Evolutionary conservation across 495 filamentous ascomycete species (phyloP), one percentile per base, ranked within the genome.

Genomic region (Neurospora terricola): DNA sequence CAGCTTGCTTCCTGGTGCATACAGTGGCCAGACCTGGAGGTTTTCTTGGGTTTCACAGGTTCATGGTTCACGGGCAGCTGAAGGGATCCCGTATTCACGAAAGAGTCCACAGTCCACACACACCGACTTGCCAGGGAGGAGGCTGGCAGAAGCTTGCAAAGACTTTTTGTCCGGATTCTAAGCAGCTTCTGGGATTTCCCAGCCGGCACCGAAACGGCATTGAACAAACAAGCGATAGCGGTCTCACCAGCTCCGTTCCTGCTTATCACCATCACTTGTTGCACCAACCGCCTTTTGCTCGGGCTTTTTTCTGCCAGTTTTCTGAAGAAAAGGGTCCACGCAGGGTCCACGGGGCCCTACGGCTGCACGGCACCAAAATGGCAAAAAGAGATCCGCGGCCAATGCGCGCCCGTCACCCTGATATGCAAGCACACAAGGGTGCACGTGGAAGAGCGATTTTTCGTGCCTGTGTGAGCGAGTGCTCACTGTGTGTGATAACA

Each of bases 381-480:
- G 54, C 54, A 62, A 18, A 5, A 66, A 66, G 27, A 34, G 54
- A 66, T 66, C 27, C 54, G 12, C 54, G 54, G 54, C 54, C 54
- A 62, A 62, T 62, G 54, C 23, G 54, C 23, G 23, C 54, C 54
- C 23, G 23, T 62, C 23, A 6, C 27, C 54, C 14, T 66, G 27
- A 66, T 36, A 66, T 66, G 54, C 54, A 66, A 66, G 54, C 12
- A 66, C 27, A 18, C 78, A 78, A 73, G 73, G 69, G 72, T 69
- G 78, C 36, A 72, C 71, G 62, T 72, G 71, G 71, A 72, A 72
- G 71, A 72, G 71, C 59, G 59, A 70, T 36, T 72, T 72, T 69
- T 72, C 30, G 34, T 72, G 70, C 70, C 39, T 72, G 42, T 34
- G 54, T 66, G 54, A 18, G 12, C 7, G 54, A 34, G 27, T 34